Evolutionary conservation across 176 grass and related monocot species (phyloP).

Genomic region (Aegilops bicornis): DNA sequence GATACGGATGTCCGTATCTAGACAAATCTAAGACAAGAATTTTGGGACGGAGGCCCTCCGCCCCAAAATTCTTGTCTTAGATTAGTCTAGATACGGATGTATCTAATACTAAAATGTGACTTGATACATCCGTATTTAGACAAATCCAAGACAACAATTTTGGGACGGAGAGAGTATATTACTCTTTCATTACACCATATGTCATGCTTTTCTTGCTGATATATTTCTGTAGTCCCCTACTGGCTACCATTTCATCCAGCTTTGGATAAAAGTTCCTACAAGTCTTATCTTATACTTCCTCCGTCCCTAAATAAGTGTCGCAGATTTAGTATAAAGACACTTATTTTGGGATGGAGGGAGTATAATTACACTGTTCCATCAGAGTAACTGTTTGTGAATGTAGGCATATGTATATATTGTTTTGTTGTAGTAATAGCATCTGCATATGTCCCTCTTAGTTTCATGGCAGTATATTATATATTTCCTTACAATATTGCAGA

Average conservation of each 20-base stretch:
- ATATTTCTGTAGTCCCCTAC: neutral
- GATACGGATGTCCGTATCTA: too few relatives aligned
- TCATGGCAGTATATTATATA: slow-evolving; percentile 3
- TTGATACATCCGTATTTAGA: too few relatives aligned
- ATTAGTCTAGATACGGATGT: too few relatives aligned
- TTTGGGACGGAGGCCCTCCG: too few relatives aligned
- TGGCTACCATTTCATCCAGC: neutral
- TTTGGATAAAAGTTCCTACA: neutral
- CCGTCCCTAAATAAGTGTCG: too few relatives aligned
- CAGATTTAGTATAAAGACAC: too few relatives aligned
- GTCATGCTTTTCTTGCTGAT: neutral
- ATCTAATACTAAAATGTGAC: too few relatives aligned
- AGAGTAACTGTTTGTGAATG: neutral
- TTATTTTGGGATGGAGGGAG: too few relatives aligned
- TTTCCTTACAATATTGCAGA: slow-evolving; percentile 36
- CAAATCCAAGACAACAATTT: too few relatives aligned
- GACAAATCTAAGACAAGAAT: too few relatives aligned
- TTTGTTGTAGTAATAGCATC: neutral
- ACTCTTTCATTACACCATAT: neutral
- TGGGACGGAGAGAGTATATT: neutral
- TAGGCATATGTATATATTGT: neutral
- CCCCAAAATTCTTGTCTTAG: too few relatives aligned
- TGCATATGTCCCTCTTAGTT: neutral
- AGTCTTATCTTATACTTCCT: neutral
- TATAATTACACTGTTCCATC: neutral